Evolutionary conservation across 805 yeast species (phyloP).

Genomic region (Hanseniaspora pseudoguilliermondii): DNA sequence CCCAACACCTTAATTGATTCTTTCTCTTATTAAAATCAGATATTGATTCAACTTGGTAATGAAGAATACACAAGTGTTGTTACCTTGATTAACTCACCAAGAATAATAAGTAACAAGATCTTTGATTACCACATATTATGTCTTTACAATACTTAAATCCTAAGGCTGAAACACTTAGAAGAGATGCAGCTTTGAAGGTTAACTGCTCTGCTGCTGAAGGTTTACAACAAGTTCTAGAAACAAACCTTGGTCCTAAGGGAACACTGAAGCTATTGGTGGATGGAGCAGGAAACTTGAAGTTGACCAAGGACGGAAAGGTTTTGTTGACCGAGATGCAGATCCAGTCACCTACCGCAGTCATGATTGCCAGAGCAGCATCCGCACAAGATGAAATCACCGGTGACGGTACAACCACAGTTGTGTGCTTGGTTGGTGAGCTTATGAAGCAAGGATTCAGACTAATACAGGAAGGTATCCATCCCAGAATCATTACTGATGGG

Average conservation of each 20-base stretch:
- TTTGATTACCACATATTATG: slow-evolving; percentile 19
- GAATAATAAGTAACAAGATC: too few relatives aligned
- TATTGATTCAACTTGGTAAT: too few relatives aligned
- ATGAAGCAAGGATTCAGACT: slow-evolving; percentile 89
- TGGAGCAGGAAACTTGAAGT: slow-evolving; percentile 88
- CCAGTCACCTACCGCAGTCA: slow-evolving; percentile 77
- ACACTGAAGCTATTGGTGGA: slow-evolving; percentile 93
- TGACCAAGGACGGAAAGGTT: slow-evolving; percentile 95
- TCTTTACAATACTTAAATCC: slow-evolving; percentile 86
- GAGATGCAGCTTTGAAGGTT: slow-evolving; percentile 90
- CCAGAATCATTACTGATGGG: slow-evolving; percentile 87
- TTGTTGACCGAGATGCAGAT: slow-evolving; percentile 92
- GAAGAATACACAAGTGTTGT: too few relatives aligned
- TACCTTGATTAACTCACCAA: too few relatives aligned
- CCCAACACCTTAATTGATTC: too few relatives aligned
- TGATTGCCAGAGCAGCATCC: slow-evolving; percentile 93
- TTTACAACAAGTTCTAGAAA: slow-evolving; percentile 76
- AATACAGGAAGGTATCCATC: slow-evolving; percentile 89
- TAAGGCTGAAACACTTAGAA: slow-evolving; percentile 91
- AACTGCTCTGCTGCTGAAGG: slow-evolving; percentile 96
- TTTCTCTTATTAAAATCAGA: too few relatives aligned
- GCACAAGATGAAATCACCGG: slow-evolving; percentile 99
- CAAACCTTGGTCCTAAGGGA: slow-evolving; percentile 94
- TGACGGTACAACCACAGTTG: slow-evolving; percentile 95
- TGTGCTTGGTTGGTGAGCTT: slow-evolving; percentile 84